Percentiles rank a stretch among this genome's conserved stretches.
phyloP scores from a whole-genome alignment of 352 stramenopile genomes.

The Pythium folliculosum region DNA sequence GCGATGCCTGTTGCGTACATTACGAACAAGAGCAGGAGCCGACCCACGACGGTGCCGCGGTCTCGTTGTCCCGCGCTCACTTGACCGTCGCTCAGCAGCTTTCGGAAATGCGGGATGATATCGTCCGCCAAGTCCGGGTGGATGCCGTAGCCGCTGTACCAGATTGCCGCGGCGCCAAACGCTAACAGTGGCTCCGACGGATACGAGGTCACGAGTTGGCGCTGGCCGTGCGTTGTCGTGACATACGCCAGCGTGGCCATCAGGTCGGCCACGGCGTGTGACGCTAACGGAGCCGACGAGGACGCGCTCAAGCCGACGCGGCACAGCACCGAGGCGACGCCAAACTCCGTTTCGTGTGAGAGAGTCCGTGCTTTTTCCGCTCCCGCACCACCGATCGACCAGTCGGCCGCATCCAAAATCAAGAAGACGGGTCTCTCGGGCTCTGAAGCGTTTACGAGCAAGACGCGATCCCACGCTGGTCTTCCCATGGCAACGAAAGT shows the following conservation, averaged over 20 bases:
- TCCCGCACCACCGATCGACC: neutral
- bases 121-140: neutral
- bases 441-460: neutral
- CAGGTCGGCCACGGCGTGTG: slow-evolving; percentile 30
- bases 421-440: neutral
- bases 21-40: slow-evolving; percentile 15
- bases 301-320: slow-evolving; percentile 31
- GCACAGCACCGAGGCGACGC: slow-evolving; percentile 33
- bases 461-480: slow-evolving; percentile 7
- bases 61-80: neutral
- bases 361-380: neutral
- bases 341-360: slow-evolving; percentile 16
- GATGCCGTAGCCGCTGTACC: slow-evolving; percentile 5
- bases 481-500: slow-evolving; percentile 8
- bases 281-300: slow-evolving; percentile 20
- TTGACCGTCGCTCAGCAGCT: slow-evolving; percentile 7
- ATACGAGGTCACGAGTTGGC: slow-evolving; percentile 22
- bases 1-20: slow-evolving; percentile 12
- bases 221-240: slow-evolving; percentile 20
- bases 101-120: slow-evolving; percentile 8
- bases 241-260: slow-evolving; percentile 28
- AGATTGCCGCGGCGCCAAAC: slow-evolving; percentile 32
- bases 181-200: slow-evolving; percentile 32
- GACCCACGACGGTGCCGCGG: neutral
- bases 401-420: slow-evolving; percentile 4